Evolutionary conservation across 768 basidiomycete genomes (phyloP).

Genomic region (Guyanaporus albipodus): DNA sequence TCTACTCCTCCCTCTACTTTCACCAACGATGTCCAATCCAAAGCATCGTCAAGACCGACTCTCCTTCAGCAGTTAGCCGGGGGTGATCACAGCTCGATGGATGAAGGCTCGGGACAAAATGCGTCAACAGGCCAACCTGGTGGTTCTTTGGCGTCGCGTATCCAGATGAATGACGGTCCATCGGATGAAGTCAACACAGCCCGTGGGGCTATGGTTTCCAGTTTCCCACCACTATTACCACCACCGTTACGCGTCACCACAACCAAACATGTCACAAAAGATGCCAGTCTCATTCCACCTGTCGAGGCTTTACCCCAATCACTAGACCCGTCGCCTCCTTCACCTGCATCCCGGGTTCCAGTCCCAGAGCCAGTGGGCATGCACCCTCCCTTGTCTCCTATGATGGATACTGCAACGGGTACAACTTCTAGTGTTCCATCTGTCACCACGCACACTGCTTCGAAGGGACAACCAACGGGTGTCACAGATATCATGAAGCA

Average conservation of each 20-base stretch:
- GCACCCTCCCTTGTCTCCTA: neutral
- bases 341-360: slow-evolving; percentile 9
- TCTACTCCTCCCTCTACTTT: slow-evolving; percentile 5
- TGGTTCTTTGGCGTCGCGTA: slow-evolving; percentile 23
- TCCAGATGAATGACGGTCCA: slow-evolving; percentile 13
- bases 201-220: neutral
- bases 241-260: neutral
- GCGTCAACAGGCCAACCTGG: slow-evolving; percentile 7
- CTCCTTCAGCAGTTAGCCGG: slow-evolving; percentile 22
- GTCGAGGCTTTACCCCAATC: slow-evolving; percentile 25
- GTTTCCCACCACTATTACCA: neutral
- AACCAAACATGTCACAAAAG: neutral
- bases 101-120: neutral
- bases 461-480: neutral
- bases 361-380: neutral
- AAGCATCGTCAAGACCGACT: slow-evolving; percentile 16
- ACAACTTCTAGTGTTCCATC: neutral
- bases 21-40: slow-evolving; percentile 3
- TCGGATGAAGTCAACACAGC: neutral
- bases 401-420: neutral
- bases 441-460: neutral
- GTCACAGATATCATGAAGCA: neutral
- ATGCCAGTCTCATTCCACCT: slow-evolving; percentile 28
- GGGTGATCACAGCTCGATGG: neutral
- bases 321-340: slow-evolving; percentile 17